Conservation (phyloP, 169 alveolate genomes). For the Theileria equi region DNA sequence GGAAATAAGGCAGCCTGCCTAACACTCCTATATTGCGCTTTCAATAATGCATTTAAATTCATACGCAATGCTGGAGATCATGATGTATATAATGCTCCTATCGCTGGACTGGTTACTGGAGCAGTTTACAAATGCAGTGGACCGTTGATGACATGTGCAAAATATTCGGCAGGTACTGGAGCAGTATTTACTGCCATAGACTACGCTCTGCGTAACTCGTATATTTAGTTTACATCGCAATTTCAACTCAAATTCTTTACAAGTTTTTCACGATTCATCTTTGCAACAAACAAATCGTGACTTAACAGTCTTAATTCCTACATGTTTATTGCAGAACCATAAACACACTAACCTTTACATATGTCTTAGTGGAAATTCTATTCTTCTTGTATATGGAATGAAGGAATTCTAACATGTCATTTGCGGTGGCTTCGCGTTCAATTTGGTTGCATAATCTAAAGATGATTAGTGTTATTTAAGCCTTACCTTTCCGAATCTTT, state of each 20-base stretch:
- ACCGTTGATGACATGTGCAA: conserved; percentile 59
- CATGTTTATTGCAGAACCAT: not conserved
- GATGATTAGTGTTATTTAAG: not conserved
- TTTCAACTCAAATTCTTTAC: not conserved
- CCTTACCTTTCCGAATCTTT: conserved; percentile 16
- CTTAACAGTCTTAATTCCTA: conserved; percentile 32
- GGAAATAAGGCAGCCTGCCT: conserved; percentile 80
- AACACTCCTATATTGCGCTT: conserved; percentile 79
- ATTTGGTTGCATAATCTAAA: conserved; percentile 13
- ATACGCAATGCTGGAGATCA: conserved; percentile 61
- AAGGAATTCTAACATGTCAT: conserved; percentile 36
- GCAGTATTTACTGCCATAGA: conserved; percentile 72
- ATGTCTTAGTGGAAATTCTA: conserved; percentile 14
- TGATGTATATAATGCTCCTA: conserved; percentile 70
- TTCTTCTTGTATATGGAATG: conserved; percentile 30
- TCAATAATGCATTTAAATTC: conserved; percentile 68
- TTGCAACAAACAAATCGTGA: conserved; percentile 17
- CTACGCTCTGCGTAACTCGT: conserved; percentile 67
- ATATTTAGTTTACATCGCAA: not conserved
- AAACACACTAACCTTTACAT: conserved; percentile 34
- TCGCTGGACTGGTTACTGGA: conserved; percentile 83
- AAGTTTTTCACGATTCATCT: conserved; percentile 1
- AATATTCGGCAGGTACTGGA: conserved; percentile 65
- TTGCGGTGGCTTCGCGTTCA: conserved; percentile 36
- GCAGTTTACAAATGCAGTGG: conserved; percentile 77